Evolutionary conservation across 495 filamentous ascomycete genomes (phyloP).

Genomic region (Xylona heveae): DNA sequence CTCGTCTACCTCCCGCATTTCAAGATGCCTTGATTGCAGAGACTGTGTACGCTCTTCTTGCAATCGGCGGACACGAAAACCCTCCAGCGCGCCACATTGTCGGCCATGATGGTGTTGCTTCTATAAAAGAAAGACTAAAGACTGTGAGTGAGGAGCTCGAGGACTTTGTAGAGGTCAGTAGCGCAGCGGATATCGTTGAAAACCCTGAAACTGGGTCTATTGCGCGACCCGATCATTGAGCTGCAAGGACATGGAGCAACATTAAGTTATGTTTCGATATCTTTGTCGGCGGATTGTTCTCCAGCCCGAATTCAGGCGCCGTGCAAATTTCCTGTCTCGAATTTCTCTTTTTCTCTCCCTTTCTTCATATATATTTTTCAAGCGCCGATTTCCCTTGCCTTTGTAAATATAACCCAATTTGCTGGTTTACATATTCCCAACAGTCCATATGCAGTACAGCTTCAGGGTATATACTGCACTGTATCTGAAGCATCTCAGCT

Average conservation of each 20-base stretch:
- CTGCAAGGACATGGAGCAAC: slow-evolving; percentile 1
- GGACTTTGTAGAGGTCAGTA: slow-evolving; percentile 81
- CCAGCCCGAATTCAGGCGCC: background rate
- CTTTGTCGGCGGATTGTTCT: background rate
- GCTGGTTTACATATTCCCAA: too few species aligned
- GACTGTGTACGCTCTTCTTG: slow-evolving; percentile 76
- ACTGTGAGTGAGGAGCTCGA: slow-evolving; percentile 90
- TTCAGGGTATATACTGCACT: too few species aligned
- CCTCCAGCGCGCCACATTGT: slow-evolving; percentile 89
- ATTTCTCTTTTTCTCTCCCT: too few species aligned
- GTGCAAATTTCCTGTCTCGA: too few species aligned
- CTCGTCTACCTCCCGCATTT: slow-evolving; percentile 40
- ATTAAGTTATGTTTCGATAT: background rate
- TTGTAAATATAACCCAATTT: too few species aligned
- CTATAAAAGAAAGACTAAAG: slow-evolving; percentile 90
- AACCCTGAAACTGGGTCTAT: slow-evolving; percentile 15
- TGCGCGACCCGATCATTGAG: slow-evolving; percentile 5
- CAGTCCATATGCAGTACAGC: too few species aligned
- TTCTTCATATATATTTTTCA: too few species aligned
- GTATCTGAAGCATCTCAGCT: too few species aligned
- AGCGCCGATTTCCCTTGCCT: too few species aligned
- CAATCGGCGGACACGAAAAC: slow-evolving; percentile 88
- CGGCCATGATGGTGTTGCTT: slow-evolving; percentile 68
- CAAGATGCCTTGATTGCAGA: slow-evolving; percentile 57
- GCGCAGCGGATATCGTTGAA: slow-evolving; percentile 56